These are phyloP conservation scores for Drechmeria coniospora DNA, from an alignment of 2,329 filamentous ascomycete species.

Conservation along the genomic window DNA sequence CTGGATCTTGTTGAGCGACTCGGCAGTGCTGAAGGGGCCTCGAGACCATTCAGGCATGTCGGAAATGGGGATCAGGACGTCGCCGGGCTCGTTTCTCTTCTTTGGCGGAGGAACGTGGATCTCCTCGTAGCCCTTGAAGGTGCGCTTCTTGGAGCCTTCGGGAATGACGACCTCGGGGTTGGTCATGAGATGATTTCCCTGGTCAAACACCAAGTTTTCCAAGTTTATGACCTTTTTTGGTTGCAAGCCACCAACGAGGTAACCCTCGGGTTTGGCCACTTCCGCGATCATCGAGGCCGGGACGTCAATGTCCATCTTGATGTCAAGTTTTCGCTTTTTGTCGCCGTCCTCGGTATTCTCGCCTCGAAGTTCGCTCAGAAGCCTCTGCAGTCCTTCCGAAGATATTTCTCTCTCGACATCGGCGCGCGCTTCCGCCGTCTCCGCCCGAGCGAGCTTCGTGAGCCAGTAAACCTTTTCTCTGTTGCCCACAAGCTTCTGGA, in stretches of 20 bases:
- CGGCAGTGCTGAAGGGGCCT: conserved; percentile 68
- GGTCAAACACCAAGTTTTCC: conserved; percentile 91
- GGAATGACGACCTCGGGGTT: conserved; percentile 90
- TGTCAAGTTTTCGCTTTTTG: conserved; percentile 57
- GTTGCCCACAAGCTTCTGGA: conserved; percentile 81
- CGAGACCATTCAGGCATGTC: conserved; percentile 90
- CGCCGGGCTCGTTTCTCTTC: conserved; percentile 64
- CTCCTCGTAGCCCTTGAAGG: conserved; percentile 96
- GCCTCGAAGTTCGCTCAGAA: conserved; percentile 76
- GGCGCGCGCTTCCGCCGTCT: conserved; percentile 59
- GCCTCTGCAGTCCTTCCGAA: conserved; percentile 70
- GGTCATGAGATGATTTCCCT: conserved; percentile 99
- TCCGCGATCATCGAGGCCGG: conserved; percentile 41
- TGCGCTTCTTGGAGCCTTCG: conserved; percentile 85
- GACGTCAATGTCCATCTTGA: conserved; percentile 90
- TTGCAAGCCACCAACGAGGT: conserved; percentile 67
- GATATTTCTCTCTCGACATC: conserved; percentile 83
- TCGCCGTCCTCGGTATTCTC: conserved; percentile 45
- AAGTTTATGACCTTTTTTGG: conserved; percentile 82
- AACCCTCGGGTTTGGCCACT: conserved; percentile 40
- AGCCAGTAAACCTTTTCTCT: conserved; percentile 93
- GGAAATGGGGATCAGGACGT: conserved; percentile 67
- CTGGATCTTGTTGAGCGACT: conserved; percentile 87
- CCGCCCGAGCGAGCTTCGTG: conserved; percentile 69
- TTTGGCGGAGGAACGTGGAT: conserved; percentile 94